These are phyloP conservation scores for Crotalaria pallida DNA, from an alignment of 306 rosid genomes.

Conservation along the genomic window DNA sequence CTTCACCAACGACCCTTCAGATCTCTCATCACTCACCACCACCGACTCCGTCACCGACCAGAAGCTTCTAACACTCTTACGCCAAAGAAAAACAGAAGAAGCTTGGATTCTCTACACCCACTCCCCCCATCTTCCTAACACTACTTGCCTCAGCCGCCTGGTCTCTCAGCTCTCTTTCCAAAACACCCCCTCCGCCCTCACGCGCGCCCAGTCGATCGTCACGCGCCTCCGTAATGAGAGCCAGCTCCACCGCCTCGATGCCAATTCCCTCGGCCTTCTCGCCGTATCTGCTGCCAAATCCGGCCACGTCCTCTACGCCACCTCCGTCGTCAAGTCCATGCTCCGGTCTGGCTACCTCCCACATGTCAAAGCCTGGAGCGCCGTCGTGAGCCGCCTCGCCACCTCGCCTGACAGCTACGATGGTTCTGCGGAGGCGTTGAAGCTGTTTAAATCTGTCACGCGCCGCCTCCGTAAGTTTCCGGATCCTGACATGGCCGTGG, in stretches of 20 bases:
- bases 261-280: conserved; percentile 84
- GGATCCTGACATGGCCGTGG: conserved; percentile 37
- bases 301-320: conserved; percentile 72
- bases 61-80: conserved; percentile 55
- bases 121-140: conserved; percentile 50
- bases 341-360: conserved; percentile 97
- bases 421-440: conserved; percentile 67
- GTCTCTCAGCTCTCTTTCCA: conserved; percentile 68
- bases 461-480: conserved; percentile 49
- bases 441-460: conserved; percentile 47
- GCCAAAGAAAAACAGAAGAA: conserved; percentile 74
- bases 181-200: conserved; percentile 45
- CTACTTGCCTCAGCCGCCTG: conserved; percentile 85
- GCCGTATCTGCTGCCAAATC: conserved; percentile 72
- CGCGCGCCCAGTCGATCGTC: conserved; percentile 86
- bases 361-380: conserved; percentile 93
- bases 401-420: conserved; percentile 47
- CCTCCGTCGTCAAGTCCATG: conserved; percentile 86
- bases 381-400: conserved; percentile 75
- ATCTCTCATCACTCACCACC: conserved; percentile 31
- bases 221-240: conserved; percentile 89
- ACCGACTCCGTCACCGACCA: conserved; percentile 38
- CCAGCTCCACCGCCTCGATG: conserved; percentile 90
- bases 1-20: conserved; percentile 33
- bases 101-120: conserved; percentile 70